These are phyloP conservation scores for Suillus placidus DNA, from an alignment of 768 basidiomycete species.

Conservation along the genomic window DNA sequence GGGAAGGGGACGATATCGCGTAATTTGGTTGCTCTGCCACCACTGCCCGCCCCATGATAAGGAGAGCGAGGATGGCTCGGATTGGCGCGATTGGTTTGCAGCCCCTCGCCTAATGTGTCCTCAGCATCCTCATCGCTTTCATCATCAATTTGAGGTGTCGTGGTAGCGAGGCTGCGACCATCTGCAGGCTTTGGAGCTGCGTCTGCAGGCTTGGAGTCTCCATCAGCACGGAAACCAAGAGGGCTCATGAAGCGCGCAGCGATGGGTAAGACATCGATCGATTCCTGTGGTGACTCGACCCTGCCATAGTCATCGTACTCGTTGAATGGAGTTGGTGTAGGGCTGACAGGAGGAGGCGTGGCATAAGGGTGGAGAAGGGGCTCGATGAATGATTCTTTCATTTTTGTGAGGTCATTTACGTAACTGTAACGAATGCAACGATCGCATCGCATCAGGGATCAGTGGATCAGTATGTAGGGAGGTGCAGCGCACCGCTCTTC, in stretches of 20 bases:
- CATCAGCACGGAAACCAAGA: slow-evolving; percentile 46
- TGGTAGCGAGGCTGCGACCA: slow-evolving; percentile 49
- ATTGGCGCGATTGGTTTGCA: slow-evolving; percentile 27
- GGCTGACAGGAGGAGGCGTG: slow-evolving; percentile 42
- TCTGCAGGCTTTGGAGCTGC: slow-evolving; percentile 37
- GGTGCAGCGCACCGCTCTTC: slow-evolving; percentile 76
- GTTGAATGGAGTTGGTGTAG: slow-evolving; percentile 55
- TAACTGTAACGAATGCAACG: slow-evolving; percentile 58
- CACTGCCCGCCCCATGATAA: slow-evolving; percentile 55
- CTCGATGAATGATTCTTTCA: slow-evolving; percentile 93
- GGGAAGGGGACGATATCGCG: slow-evolving; percentile 70
- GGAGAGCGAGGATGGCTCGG: slow-evolving; percentile 75
- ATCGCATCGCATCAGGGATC: slow-evolving; percentile 6
- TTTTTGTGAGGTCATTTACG: slow-evolving; percentile 84
- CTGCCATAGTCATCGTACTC: slow-evolving; percentile 72
- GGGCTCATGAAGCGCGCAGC: slow-evolving; percentile 92
- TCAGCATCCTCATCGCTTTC: slow-evolving; percentile 70
- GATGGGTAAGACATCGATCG: slow-evolving; percentile 80
- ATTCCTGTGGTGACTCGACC: slow-evolving; percentile 68
- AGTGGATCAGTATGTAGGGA: slow-evolving; percentile 8
- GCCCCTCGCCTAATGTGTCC: slow-evolving; percentile 46
- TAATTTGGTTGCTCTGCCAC: slow-evolving; percentile 43
- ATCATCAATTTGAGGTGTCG: slow-evolving; percentile 66
- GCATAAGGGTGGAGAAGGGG: slow-evolving; percentile 84
- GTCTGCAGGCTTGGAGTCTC: slow-evolving; percentile 39